Conservation (phyloP, 768 basidiomycete species). For the Termitomyces heimii region DNA sequence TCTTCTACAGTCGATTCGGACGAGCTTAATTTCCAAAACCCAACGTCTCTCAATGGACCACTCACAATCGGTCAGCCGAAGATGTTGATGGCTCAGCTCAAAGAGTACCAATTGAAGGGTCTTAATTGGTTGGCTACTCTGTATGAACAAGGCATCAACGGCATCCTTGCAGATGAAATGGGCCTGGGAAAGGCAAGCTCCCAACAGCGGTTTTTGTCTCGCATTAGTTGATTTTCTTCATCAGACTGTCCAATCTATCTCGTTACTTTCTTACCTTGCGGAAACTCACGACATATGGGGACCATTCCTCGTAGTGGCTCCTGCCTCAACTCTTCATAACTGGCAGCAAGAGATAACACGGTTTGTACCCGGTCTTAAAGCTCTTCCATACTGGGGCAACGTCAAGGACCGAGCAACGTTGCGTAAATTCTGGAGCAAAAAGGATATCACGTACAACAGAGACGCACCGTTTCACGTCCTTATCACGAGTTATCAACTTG, state of each 20-base stretch:
- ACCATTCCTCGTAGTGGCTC: constrained; percentile 96
- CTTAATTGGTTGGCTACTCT: constrained; percentile 96
- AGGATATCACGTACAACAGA: constrained; percentile 91
- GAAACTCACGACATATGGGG: constrained; percentile 99
- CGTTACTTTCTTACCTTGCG: constrained; percentile 90
- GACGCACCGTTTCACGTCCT: constrained; percentile 96
- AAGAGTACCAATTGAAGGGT: constrained; percentile 98
- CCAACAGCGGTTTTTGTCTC: background rate
- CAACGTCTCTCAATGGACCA: constrained; percentile 80
- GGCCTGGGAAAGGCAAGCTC: constrained; percentile 74
- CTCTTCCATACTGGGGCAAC: constrained; percentile 97
- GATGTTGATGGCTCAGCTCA: constrained; percentile 94
- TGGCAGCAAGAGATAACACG: constrained; percentile 99
- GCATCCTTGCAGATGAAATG: constrained; percentile 99
- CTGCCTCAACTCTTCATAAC: constrained; percentile 95
- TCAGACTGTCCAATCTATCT: constrained; percentile 97
- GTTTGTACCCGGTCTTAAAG: constrained; percentile 91
- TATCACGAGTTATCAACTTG: constrained; percentile 95
- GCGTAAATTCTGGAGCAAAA: constrained; percentile 97
- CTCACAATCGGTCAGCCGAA: constrained; percentile 87
- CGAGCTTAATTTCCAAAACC: constrained; percentile 99
- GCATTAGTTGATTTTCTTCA: background rate
- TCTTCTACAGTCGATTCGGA: constrained; percentile 75
- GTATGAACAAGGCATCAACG: constrained; percentile 99
- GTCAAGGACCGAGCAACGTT: constrained; percentile 93